Base-by-base conservation (phyloP, 176 grass and related monocot genomes). In the Aegilops longissima region DNA sequence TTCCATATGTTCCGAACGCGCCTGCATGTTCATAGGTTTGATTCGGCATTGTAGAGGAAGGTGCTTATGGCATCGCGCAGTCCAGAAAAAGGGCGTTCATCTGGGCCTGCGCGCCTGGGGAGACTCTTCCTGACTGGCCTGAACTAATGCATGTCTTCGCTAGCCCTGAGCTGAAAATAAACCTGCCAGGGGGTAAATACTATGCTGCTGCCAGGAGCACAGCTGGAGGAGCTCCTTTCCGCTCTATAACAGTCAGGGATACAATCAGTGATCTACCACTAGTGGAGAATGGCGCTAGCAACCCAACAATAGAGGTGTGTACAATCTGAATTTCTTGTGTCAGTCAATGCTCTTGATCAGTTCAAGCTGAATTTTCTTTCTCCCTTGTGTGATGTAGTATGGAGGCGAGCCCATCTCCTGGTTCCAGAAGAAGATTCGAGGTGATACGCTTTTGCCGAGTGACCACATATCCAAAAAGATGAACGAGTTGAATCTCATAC, bases 31-130 rank as follows among this genome's bases (percentile, higher is more conserved):
- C 36, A 52, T 71, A 97, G 92, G 92, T 97, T 23, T 86, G 92
- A 72, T 97, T 97, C 27, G 92, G 92, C 61, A 97, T 97, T 61
- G 40, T 97, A 76, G 94, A 94, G 67, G 94, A 90, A 23, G 94
- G 92, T 12, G 86, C 92, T 56, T 97, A 66, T 70, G 94, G 92
- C 66, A 84, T 97, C 3, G 84, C 94, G 0, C 90, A 94, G 61
- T 97, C 90, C 2, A 90, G 94, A 40, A 97, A 97, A 82, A 92
- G 88, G 54, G 90, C 92, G 56, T 94, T 92, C 81, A 97, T 97
- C 36, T 94, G 88, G 92, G 92, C 90, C 33, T 72, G 85, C 20
- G 86, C 92, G n/a, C 88, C 88, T 30, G 72, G 85, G 40, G 90
- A 94, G 47, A 83, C 47, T 20, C 87, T 92, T 81, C 92, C 90